Percentiles rank a stretch among this genome's conserved stretches.
Evolutionary conservation across 495 filamentous ascomycete genomes (phyloP).

Genomic region (Aspergillus mulundensis): DNA sequence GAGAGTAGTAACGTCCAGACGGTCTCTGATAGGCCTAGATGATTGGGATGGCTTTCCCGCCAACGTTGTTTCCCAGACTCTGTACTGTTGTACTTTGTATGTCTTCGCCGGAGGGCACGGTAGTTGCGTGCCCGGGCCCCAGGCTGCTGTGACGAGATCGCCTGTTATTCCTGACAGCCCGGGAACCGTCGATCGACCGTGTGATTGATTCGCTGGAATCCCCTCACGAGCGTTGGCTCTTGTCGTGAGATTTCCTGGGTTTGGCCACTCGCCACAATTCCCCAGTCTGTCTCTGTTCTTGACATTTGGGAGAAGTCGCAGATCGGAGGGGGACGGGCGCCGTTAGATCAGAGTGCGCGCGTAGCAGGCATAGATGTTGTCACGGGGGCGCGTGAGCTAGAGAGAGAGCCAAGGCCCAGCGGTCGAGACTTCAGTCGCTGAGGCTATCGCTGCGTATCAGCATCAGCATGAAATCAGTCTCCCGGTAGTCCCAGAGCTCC

Average conservation of each 20-base stretch:
- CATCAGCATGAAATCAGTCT: background rate
- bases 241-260: background rate
- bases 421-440: background rate
- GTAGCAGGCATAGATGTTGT: background rate
- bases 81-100: background rate
- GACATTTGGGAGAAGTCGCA: background rate
- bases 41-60: background rate
- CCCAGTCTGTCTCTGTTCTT: background rate
- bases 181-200: background rate
- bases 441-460: background rate
- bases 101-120: background rate
- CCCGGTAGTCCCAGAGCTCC: background rate
- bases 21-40: background rate
- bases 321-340: background rate
- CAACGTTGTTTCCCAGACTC: background rate
- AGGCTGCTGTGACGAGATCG: background rate
- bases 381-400: background rate
- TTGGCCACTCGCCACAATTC: background rate
- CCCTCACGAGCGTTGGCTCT: background rate
- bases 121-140: background rate
- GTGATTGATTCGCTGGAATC: background rate
- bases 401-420: background rate
- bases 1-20: background rate
- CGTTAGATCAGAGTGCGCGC: background rate
- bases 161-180: background rate